phyloP scores from a whole-genome alignment of 1,284 basidiomycete species.

The Flammula alnicola region DNA sequence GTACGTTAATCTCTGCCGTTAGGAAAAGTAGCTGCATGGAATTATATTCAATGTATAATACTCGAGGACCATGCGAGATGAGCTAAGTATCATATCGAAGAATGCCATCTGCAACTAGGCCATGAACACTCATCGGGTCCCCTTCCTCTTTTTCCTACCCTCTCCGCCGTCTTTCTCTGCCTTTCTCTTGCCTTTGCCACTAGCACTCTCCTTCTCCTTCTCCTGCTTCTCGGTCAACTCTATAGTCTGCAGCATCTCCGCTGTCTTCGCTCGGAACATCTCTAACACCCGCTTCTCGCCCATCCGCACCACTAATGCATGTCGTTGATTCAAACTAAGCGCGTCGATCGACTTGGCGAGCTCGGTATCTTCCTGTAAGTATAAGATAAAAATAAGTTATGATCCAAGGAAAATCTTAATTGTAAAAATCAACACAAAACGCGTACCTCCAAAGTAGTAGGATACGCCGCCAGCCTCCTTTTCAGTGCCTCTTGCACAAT shows the following conservation, averaged over 20 bases:
- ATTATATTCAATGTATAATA: too few relatives aligned
- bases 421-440: too few relatives aligned
- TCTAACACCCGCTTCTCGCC: slow-evolving; percentile 81
- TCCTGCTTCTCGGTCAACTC: not conserved
- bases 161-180: slow-evolving; percentile 8
- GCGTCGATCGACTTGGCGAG: slow-evolving; percentile 31
- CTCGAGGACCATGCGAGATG: too few relatives aligned
- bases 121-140: not conserved
- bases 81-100: too few relatives aligned
- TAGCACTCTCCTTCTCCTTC: not conserved
- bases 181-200: slow-evolving; percentile 6
- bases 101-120: too few relatives aligned
- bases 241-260: slow-evolving; percentile 2
- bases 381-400: not conserved
- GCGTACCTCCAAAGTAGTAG: slow-evolving; percentile 59
- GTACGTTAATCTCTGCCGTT: too few relatives aligned
- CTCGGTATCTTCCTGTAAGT: slow-evolving; percentile 59
- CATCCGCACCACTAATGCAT: slow-evolving; percentile 76
- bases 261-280: slow-evolving; percentile 36
- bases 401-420: slow-evolving; percentile 3
- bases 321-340: slow-evolving; percentile 53
- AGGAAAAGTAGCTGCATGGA: too few relatives aligned
- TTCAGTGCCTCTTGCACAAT: slow-evolving; percentile 55
- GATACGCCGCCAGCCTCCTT: slow-evolving; percentile 59
- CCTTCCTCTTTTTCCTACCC: slow-evolving; percentile 7